These are phyloP conservation scores for Moesziomyces parantarcticus DNA, from an alignment of 1,284 basidiomycete genomes.

Conservation along the genomic window DNA sequence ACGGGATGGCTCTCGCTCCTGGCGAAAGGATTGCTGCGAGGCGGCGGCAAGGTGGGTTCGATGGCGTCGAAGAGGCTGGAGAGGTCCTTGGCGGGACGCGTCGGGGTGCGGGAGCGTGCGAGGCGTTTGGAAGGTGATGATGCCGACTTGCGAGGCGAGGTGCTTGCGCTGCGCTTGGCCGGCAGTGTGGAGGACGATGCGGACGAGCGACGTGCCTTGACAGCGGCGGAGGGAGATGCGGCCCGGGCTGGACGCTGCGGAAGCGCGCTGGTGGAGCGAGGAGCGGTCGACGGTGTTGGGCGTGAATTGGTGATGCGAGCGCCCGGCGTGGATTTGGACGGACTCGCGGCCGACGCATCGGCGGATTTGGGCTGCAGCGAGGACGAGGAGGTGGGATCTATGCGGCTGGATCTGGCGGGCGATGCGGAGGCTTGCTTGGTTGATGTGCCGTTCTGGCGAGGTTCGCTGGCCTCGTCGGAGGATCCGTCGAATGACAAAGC, in stretches of 20 bases:
- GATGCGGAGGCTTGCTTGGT: no score
- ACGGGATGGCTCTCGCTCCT: slow-evolving; percentile 41
- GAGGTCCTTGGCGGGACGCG: slow-evolving; percentile 41
- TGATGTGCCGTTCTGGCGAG: background rate
- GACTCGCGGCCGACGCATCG: background rate
- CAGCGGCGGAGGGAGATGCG: slow-evolving; percentile 23
- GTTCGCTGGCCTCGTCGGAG: slow-evolving; percentile 19
- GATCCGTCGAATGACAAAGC: slow-evolving; percentile 15
- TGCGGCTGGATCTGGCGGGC: no score
- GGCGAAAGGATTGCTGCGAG: slow-evolving; percentile 23
- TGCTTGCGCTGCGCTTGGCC: slow-evolving; percentile 33
- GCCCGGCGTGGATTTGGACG: slow-evolving; percentile 9
- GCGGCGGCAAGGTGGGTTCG: slow-evolving; percentile 18
- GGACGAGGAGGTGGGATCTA: no score
- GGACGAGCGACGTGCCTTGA: slow-evolving; percentile 9
- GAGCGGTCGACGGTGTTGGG: slow-evolving; percentile 1
- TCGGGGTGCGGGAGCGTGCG: slow-evolving; percentile 32
- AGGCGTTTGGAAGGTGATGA: slow-evolving; percentile 28
- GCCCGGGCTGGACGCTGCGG: slow-evolving; percentile 27
- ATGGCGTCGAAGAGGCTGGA: slow-evolving; percentile 41
- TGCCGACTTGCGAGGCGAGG: slow-evolving; percentile 29
- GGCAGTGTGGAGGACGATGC: slow-evolving; percentile 6
- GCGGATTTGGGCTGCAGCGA: no score
- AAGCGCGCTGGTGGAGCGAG: slow-evolving; percentile 18
- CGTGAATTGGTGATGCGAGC: slow-evolving; percentile 11